Conservation (phyloP, 1,284 basidiomycete species). For the Afroboletus lepidellus region DNA sequence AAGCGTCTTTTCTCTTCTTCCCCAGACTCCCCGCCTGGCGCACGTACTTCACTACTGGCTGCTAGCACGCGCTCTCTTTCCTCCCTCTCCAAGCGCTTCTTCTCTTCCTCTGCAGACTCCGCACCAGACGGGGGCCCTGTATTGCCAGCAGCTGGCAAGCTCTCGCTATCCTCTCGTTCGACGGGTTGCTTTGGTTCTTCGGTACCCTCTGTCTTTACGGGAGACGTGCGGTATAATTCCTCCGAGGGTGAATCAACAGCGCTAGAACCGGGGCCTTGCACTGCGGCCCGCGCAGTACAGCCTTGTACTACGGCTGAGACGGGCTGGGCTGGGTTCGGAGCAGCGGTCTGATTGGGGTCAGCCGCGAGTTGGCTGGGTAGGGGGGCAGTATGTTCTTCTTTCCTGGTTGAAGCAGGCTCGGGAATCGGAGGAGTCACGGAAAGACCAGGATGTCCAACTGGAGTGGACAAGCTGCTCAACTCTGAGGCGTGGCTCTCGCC, state of each 20-base stretch:
- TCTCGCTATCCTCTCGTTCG: conserved; percentile 37
- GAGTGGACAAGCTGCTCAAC: conserved; percentile 48
- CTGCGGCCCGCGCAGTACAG: conserved; percentile 1
- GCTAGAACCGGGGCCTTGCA: conserved; percentile 26
- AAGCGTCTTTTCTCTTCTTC: conserved; percentile 69
- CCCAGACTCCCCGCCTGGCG: conserved; percentile 44
- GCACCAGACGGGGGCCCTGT: conserved; percentile 21
- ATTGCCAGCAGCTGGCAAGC: conserved; percentile 28
- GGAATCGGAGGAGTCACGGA: conserved; percentile 43
- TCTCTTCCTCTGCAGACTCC: conserved; percentile 65
- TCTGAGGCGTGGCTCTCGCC: conserved; percentile 78
- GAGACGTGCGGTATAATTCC: conserved; percentile 34
- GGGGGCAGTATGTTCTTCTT: conserved; percentile 2
- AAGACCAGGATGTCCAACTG: conserved; percentile 34
- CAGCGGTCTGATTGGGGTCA: conserved; percentile 52
- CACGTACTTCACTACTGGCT: conserved; percentile 12
- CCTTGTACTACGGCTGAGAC: conserved; percentile 29
- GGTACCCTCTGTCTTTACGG: conserved; percentile 37
- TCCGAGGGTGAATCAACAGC: conserved; percentile 20
- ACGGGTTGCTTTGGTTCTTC: conserved; percentile 56
- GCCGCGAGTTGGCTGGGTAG: conserved; percentile 37
- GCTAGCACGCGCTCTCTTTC: conserved; percentile 42
- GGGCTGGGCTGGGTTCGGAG: conserved; percentile 43
- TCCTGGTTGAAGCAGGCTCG: conserved; percentile 6
- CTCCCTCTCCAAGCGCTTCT: conserved; percentile 64